phyloP scores from a whole-genome alignment of 2,329 filamentous ascomycete species.

The Dactylellina haptotyla region DNA sequence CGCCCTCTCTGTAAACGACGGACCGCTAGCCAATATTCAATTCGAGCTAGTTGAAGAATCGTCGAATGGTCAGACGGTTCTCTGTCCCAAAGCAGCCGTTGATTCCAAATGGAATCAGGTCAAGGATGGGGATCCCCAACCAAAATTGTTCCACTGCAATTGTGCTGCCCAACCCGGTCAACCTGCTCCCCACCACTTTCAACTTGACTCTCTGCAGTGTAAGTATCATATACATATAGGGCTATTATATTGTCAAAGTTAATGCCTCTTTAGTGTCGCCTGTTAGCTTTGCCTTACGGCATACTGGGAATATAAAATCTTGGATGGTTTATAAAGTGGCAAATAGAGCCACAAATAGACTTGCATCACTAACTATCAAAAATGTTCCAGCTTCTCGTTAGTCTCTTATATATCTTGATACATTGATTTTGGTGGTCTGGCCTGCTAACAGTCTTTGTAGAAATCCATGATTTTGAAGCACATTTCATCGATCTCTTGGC shows the following conservation, averaged over 20 bases:
- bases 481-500: conserved; percentile 17
- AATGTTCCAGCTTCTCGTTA: conserved; percentile 11
- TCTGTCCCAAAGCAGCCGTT: conserved; percentile 15
- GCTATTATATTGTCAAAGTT: too few relatives aligned
- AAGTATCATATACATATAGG: not conserved
- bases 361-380: conserved; percentile 6
- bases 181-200: not conserved
- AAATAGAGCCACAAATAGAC: conserved; percentile 9
- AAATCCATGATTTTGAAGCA: conserved; percentile 28
- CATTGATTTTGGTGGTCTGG: not conserved
- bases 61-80: not conserved
- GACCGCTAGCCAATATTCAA: not conserved
- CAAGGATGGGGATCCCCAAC: not conserved
- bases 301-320: not conserved
- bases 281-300: conserved; percentile 12
- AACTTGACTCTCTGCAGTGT: not conserved
- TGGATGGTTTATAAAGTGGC: conserved; percentile 34
- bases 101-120: conserved; percentile 2
- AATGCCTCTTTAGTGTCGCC: conserved; percentile 11
- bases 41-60: conserved; percentile 12
- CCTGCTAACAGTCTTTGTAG: not conserved
- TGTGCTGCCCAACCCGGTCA: not conserved
- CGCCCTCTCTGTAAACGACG: not conserved
- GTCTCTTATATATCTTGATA: not conserved
- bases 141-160: not conserved